These are phyloP conservation scores for Tylopilus subfusipes DNA, from an alignment of 768 basidiomycete species.

Conservation along the genomic window DNA sequence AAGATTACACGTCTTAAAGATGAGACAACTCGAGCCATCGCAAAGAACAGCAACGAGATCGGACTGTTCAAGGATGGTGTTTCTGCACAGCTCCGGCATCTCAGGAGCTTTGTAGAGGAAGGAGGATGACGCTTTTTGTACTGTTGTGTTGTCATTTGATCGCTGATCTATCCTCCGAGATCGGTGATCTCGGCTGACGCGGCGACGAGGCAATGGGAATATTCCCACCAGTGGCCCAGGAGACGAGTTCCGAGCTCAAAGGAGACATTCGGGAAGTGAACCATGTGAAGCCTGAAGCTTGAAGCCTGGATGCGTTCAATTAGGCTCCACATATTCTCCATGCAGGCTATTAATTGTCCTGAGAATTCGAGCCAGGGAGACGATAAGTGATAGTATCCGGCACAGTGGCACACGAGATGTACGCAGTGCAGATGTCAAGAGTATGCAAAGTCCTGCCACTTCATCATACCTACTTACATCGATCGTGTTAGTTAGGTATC, in stretches of 20 bases:
- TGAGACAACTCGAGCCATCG: slow-evolving; percentile 75
- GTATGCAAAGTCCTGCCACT: background rate
- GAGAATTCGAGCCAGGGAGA: background rate
- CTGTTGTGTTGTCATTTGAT: background rate
- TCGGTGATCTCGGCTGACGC: background rate
- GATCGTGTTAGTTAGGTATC: background rate
- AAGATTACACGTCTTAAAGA: slow-evolving; percentile 72
- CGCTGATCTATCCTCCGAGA: background rate
- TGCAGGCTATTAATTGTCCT: background rate
- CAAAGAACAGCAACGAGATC: slow-evolving; percentile 82
- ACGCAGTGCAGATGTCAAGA: background rate
- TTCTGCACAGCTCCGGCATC: slow-evolving; percentile 62
- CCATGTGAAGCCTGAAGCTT: background rate
- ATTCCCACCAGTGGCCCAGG: slow-evolving; percentile 6
- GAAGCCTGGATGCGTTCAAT: background rate
- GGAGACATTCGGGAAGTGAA: background rate
- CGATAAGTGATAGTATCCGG: background rate
- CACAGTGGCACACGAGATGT: background rate
- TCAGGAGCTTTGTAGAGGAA: slow-evolving; percentile 65
- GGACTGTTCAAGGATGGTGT: slow-evolving; percentile 79
- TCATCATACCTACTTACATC: background rate
- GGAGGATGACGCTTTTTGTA: slow-evolving; percentile 27
- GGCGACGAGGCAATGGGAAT: background rate
- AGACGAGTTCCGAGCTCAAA: background rate
- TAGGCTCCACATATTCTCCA: background rate